Percentiles rank a stretch among this genome's conserved stretches.
phyloP scores from a whole-genome alignment of 495 filamentous ascomycete genomes.

The Entonaema liquescens region DNA sequence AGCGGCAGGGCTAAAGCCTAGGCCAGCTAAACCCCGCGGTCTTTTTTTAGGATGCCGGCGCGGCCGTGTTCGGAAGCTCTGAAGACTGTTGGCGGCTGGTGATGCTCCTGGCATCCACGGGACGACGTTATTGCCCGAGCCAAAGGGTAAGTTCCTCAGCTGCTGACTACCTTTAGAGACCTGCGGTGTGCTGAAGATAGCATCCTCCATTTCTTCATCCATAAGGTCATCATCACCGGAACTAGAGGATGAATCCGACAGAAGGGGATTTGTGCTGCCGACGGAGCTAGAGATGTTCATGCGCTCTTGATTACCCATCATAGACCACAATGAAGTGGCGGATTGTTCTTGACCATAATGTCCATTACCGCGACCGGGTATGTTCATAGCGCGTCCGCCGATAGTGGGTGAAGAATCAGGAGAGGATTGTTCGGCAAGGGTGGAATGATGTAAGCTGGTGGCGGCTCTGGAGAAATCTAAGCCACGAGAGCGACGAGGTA shows the following conservation, averaged over 20 bases:
- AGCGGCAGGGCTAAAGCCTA: slow-evolving; percentile 50
- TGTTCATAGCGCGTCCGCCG: slow-evolving; percentile 76
- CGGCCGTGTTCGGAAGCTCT: slow-evolving; percentile 83
- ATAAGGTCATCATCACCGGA: slow-evolving; percentile 81
- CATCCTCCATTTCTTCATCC: slow-evolving; percentile 83
- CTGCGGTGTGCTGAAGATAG: slow-evolving; percentile 75
- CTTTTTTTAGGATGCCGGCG: slow-evolving; percentile 61
- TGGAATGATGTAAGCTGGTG: slow-evolving; percentile 96
- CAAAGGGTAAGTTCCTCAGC: slow-evolving; percentile 13
- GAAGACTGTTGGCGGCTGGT: slow-evolving; percentile 72
- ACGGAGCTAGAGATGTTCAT: slow-evolving; percentile 82
- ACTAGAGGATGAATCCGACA: slow-evolving; percentile 79
- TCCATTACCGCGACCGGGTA: slow-evolving; percentile 62
- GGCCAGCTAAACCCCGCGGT: slow-evolving; percentile 45
- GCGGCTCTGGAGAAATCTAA: slow-evolving; percentile 93
- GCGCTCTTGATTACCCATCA: slow-evolving; percentile 68
- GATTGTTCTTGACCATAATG: slow-evolving; percentile 52
- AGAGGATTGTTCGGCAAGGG: slow-evolving; percentile 85
- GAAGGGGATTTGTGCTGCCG: slow-evolving; percentile 82
- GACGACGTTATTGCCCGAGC: slow-evolving; percentile 56
- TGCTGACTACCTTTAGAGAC: slow-evolving; percentile 59
- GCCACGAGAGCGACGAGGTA: slow-evolving; percentile 86
- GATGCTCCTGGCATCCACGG: slow-evolving; percentile 65
- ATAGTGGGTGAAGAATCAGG: slow-evolving; percentile 95
- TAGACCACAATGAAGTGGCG: slow-evolving; percentile 54